phyloP scores from a whole-genome alignment of 176 grass and related monocot species.

The Rhynchospora pubera region DNA sequence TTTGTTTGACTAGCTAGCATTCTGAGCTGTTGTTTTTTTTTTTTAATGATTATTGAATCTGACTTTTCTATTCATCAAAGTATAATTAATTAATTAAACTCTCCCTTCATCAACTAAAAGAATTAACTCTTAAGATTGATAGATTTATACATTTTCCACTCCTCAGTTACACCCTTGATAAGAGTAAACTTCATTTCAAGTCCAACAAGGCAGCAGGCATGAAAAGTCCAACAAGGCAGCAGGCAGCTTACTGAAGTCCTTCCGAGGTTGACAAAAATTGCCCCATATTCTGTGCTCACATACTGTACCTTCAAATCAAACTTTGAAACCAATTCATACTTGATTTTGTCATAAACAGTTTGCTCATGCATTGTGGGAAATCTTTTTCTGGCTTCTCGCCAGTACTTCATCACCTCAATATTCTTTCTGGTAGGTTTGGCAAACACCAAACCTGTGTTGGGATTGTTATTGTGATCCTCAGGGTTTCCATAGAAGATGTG shows the following conservation, averaged over 20 bases:
- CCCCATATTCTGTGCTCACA: constrained; percentile 39
- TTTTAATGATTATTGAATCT: no score
- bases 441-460: constrained; percentile 71
- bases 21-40: no score
- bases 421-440: constrained; percentile 40
- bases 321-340: constrained; percentile 27
- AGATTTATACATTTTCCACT: constrained; percentile 58
- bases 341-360: constrained; percentile 76
- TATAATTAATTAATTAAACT: no score
- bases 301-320: constrained; percentile 39
- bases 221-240: no score
- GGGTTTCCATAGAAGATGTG: constrained; percentile 54
- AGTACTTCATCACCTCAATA: constrained; percentile 38
- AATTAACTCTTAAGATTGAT: not conserved
- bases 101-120: no score
- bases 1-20: no score
- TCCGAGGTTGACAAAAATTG: constrained; percentile 48
- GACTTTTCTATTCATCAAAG: no score
- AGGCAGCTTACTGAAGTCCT: constrained; percentile 47
- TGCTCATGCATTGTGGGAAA: constrained; percentile 53
- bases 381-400: constrained; percentile 27
- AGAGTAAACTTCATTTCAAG: constrained; percentile 40
- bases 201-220: constrained; percentile 68
- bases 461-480: constrained; percentile 35
- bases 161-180: constrained; percentile 26